These are phyloP conservation scores for Kalanchoe fedtschenkoi DNA, from an alignment of 164 flowering plant genomes.

Conservation along the genomic window DNA sequence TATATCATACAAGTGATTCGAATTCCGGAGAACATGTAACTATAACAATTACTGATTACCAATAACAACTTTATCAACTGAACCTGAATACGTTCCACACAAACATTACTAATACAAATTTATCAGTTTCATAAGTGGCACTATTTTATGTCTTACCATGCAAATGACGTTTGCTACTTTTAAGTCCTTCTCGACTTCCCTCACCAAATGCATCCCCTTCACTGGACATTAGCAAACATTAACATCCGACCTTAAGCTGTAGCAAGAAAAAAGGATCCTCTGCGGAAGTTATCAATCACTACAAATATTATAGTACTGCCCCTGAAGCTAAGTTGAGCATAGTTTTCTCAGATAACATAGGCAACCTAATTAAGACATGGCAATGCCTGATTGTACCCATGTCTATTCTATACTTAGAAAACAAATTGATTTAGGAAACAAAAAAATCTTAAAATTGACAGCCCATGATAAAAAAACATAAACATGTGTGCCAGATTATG, in stretches of 20 bases:
- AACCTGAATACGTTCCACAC: background rate
- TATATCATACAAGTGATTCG: background rate
- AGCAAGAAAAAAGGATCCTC: slow-evolving; percentile 1
- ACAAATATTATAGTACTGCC: background rate
- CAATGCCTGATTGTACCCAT: background rate
- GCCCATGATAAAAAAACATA: background rate
- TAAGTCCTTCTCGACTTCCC: slow-evolving; percentile 91
- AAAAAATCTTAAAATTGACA: background rate
- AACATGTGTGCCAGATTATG: background rate
- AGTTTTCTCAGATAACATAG: background rate
- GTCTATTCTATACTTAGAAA: no score
- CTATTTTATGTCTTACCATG: slow-evolving; percentile 54
- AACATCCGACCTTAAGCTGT: slow-evolving; percentile 12
- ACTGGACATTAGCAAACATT: slow-evolving; percentile 51
- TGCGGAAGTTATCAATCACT: background rate
- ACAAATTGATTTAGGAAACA: background rate
- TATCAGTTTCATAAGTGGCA: background rate
- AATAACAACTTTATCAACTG: background rate
- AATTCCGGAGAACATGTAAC: background rate
- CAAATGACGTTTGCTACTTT: slow-evolving; percentile 96
- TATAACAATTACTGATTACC: background rate
- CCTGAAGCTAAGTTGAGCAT: background rate
- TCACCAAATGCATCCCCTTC: slow-evolving; percentile 97
- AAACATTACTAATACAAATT: background rate
- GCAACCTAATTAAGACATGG: background rate